Evolutionary conservation across 148 eudicot species (phyloP), one percentile per base, ranked within the genome.

Genomic region (Silene uniflora): DNA sequence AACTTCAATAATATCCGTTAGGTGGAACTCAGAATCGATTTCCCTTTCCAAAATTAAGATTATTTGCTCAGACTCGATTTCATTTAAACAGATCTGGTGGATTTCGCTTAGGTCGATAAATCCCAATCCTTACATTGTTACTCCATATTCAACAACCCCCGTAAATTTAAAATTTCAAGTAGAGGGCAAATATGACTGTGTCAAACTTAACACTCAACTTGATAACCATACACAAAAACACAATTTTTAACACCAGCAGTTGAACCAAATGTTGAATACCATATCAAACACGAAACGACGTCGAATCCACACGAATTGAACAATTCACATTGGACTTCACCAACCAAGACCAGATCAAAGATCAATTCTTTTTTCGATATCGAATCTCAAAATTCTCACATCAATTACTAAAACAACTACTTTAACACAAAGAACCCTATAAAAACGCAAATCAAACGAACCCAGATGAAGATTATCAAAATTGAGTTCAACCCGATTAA

Each of bases 261-360:
- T 29, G 69, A 65, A 65, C 24, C 7, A 42, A 69, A 67, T 2
- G 71, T 67, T 67, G 71, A 67, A 35, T 55, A n/a, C 24, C 14
- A 9, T 52, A n/a, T 67, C 52, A 55, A 67, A 24, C 52, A 67
- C 71, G 6, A 39, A 67, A 67, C 71, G 13, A 67, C 21, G 19
- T 67, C 70, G 19, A 67, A 35, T 46, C 35, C 59, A 69, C 72
- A 69, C 71, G 18, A 39, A 39, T 39, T n/a, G 10, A 6, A 6
- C 27, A 61, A 7, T 61, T 61, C 72, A 11, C 32, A 13, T 3
- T 19, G 25, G 4, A 65, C 0, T 17, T 65, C 42, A 16, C 14
- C 69, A 17, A 46, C n/a, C 54, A 42, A 16, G 8, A 39, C 52
- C 59, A 22, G 39, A 70, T 47, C 73, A 70, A 68, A 24, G 60